A percentile compares a stretch with the other conserved stretches of the same genome.
phyloP scores from a whole-genome alignment of 129 eudicot genomes.

The Sambucus nigra region DNA sequence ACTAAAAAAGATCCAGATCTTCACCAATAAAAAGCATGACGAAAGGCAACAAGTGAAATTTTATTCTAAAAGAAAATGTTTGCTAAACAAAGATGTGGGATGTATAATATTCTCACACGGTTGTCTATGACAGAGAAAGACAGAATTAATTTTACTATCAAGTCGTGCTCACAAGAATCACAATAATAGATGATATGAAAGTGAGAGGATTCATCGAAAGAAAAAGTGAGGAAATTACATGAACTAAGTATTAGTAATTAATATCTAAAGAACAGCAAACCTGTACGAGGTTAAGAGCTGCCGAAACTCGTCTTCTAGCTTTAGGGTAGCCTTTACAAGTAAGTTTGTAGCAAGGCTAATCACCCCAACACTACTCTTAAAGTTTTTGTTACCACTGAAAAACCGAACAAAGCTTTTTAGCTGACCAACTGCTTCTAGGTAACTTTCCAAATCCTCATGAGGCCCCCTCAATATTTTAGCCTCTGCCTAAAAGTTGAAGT shows the following conservation, averaged over 20 bases:
- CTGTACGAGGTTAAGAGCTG: slow-evolving; percentile 56
- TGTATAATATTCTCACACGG: too few species aligned
- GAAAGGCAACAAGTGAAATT: too few species aligned
- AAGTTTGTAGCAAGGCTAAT: slow-evolving; percentile 51
- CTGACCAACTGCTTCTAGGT: slow-evolving; percentile 69
- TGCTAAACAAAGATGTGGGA: too few species aligned
- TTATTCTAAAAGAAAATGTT: too few species aligned
- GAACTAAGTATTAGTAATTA: not conserved
- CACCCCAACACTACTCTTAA: slow-evolving; percentile 56
- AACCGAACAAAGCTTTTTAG: slow-evolving; percentile 42
- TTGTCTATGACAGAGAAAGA: not conserved
- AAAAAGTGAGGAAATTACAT: not conserved
- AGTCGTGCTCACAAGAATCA: not conserved
- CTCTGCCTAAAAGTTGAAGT: slow-evolving; percentile 53
- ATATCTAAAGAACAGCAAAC: slow-evolving; percentile 16
- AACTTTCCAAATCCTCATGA: slow-evolving; percentile 86
- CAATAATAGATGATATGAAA: not conserved
- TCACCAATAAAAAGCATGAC: too few species aligned
- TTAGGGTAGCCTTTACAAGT: slow-evolving; percentile 57
- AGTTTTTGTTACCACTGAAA: slow-evolving; percentile 62
- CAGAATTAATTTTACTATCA: not conserved
- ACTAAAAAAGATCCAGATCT: too few species aligned
- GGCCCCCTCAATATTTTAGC: slow-evolving; percentile 76
- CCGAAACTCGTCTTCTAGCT: slow-evolving; percentile 78
- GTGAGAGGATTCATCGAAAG: not conserved